phyloP scores from a whole-genome alignment of 495 filamentous ascomycete genomes.

The Ascodesmis nigricans region DNA sequence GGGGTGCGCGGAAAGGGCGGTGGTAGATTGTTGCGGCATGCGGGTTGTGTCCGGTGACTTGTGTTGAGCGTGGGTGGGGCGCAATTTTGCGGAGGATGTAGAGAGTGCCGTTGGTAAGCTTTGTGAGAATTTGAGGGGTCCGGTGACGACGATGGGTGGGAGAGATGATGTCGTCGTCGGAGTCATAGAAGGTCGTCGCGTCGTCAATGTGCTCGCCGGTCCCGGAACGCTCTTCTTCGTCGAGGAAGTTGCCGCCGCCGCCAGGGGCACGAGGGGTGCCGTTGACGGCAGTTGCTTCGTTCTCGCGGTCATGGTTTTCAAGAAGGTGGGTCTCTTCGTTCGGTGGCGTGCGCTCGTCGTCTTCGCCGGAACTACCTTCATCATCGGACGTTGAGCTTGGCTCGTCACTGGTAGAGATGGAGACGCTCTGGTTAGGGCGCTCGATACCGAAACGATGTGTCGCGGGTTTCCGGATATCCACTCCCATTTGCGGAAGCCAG shows the following conservation, averaged over 20 bases:
- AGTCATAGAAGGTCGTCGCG: conserved; percentile 59
- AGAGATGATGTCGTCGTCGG: conserved; percentile 82
- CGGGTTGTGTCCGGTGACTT: not conserved
- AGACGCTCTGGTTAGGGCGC: conserved; percentile 48
- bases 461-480: conserved; percentile 85
- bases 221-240: conserved; percentile 54
- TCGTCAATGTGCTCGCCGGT: conserved; percentile 25
- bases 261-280: conserved; percentile 23
- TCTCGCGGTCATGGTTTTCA: no score
- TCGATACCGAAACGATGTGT: conserved; percentile 75
- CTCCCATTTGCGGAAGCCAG: conserved; percentile 97
- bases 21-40: conserved; percentile 22
- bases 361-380: conserved; percentile 23
- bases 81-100: conserved; percentile 1
- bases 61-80: conserved; percentile 1
- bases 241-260: conserved; percentile 33
- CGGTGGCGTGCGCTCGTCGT: conserved; percentile 2
- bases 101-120: not conserved
- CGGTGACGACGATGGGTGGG: no score
- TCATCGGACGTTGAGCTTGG: conserved; percentile 37
- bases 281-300: conserved; percentile 14
- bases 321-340: not conserved
- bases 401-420: conserved; percentile 56
- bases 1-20: conserved; percentile 62
- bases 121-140: no score